Base-by-base conservation (phyloP, 306 rosid genomes). In the Prunus armeniaca region DNA sequence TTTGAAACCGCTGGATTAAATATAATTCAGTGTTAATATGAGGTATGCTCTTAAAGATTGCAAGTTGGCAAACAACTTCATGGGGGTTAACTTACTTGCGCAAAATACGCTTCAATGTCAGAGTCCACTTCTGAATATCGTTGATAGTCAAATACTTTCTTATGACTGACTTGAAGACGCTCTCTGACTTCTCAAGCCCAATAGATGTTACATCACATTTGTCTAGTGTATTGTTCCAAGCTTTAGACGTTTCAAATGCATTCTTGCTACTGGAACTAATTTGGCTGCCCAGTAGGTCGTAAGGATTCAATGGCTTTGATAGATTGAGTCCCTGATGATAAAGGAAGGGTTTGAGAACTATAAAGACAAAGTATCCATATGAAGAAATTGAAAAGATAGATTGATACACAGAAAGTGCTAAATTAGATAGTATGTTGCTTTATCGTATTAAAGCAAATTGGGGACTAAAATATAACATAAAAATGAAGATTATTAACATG, bases 301-400 rank as follows among this genome's bases (percentile, higher is more conserved):
- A 88, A 28, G 84, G 91, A 82, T 89, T 84, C 3, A 58, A 79
- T 15, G 99, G 84, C 83, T 90, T 85, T 19, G 78, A 77, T 66
- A 88, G 62, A 82, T 87, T 87, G 38, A 81, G 76, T 71, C 78
- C 97, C 99, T 95, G 87, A 77, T 72, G 69, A 71, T 51, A 60
- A 61, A 63, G 27, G 63, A 72, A 41, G 67, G 69, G 60, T 27
- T 22, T 27, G 14, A 72, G 67, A 79, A n/a, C 28, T 52, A 65
- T 43, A 78, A 65, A 56, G 41, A 65, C 38, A 27, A 24, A 60
- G 56, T 25, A 20, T 18, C 46, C 20, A 68, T 24, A 69, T 56
- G 47, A 54, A 67, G 28, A 46, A 15, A 70, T 20, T 65, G 38
- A 10, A 66, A 47, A 38, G 25, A 54, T 3, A 65, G 5, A 19